phyloP scores from a whole-genome alignment of 148 eudicot species.

The Fallopia convolvulus region DNA sequence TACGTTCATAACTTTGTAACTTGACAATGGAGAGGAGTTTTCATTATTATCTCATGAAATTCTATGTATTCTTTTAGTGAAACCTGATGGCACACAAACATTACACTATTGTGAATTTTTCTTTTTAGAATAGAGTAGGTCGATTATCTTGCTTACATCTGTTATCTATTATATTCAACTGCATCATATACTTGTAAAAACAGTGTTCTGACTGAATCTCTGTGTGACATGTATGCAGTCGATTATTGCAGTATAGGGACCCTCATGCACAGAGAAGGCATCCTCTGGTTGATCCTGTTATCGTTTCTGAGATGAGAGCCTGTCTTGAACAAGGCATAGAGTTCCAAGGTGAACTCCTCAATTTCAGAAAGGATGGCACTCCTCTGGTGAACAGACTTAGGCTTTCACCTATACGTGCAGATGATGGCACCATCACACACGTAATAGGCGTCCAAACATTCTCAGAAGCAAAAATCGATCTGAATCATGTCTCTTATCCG shows the following conservation, averaged over 20 bases:
- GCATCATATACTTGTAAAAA: neutral
- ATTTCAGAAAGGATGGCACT: conserved; percentile 85
- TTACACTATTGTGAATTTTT: neutral
- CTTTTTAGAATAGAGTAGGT: neutral
- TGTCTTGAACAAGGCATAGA: conserved; percentile 71
- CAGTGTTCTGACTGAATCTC: neutral
- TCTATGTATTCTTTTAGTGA: neutral
- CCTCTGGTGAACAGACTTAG: conserved; percentile 65
- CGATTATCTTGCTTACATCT: neutral
- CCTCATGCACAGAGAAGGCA: conserved; percentile 78
- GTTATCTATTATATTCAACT: neutral
- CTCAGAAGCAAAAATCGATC: conserved; percentile 62
- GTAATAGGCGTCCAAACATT: conserved; percentile 75
- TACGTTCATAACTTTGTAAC: neutral
- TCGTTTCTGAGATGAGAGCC: conserved; percentile 71
- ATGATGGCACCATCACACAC: conserved; percentile 68
- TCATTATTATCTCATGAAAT: neutral
- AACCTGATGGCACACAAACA: neutral
- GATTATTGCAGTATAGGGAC: conserved; percentile 77
- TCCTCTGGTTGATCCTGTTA: conserved; percentile 79
- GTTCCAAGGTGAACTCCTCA: conserved; percentile 85
- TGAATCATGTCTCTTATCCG: conserved; percentile 62
- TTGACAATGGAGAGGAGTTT: neutral
- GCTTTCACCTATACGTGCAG: conserved; percentile 62
- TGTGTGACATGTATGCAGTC: conserved; percentile 34